A percentile compares a stretch with the other conserved stretches of the same genome.
phyloP scores from a whole-genome alignment of 2,329 filamentous ascomycete genomes.

The Trichoderma lentiforme region DNA sequence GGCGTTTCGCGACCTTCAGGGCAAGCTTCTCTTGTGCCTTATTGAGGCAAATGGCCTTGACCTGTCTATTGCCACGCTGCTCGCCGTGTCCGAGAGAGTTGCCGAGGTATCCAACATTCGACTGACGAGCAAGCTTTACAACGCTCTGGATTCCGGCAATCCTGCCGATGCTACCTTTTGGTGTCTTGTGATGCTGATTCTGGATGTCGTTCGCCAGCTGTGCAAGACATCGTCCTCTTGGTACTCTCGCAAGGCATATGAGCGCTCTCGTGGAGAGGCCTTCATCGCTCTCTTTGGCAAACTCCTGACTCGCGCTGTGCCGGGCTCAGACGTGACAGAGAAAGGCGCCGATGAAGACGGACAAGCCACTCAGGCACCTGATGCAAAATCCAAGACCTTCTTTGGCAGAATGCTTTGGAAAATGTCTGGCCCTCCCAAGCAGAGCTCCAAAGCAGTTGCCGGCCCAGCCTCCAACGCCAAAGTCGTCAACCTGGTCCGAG shows the following conservation, averaged over 20 bases:
- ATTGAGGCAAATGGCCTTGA: slow-evolving; percentile 77
- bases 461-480: slow-evolving; percentile 73
- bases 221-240: slow-evolving; percentile 53
- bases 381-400: neutral
- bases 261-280: slow-evolving; percentile 73
- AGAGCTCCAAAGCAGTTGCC: neutral
- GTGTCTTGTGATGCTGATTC: slow-evolving; percentile 35
- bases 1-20: slow-evolving; percentile 68
- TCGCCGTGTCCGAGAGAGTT: slow-evolving; percentile 55
- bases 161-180: slow-evolving; percentile 34
- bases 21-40: slow-evolving; percentile 68
- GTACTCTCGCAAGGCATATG: slow-evolving; percentile 81
- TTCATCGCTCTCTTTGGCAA: slow-evolving; percentile 39
- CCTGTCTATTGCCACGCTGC: slow-evolving; percentile 61
- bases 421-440: slow-evolving; percentile 24
- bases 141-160: slow-evolving; percentile 31
- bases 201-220: slow-evolving; percentile 35
- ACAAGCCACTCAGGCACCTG: neutral
- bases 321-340: slow-evolving; percentile 38
- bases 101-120: slow-evolving; percentile 39
- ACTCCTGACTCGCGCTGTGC: slow-evolving; percentile 37
- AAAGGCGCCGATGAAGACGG: slow-evolving; percentile 28
- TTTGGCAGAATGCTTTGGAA: slow-evolving; percentile 21
- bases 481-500: slow-evolving; percentile 82
- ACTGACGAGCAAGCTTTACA: slow-evolving; percentile 37